Percentiles rank a stretch among this genome's conserved stretches.
phyloP scores from a whole-genome alignment of 306 rosid species.

The Glycine latifolia region DNA sequence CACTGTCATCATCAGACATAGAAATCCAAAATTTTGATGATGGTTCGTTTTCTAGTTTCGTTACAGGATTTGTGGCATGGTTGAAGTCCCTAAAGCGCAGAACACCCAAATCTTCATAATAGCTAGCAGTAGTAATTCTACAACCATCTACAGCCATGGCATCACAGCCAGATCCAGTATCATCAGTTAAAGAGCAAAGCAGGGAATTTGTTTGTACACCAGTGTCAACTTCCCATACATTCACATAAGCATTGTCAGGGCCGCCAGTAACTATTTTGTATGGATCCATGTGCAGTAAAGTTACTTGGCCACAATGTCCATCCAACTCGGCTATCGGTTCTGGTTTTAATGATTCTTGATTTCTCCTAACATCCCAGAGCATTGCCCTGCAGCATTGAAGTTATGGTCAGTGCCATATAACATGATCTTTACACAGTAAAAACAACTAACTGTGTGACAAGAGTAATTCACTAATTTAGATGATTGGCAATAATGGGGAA shows the following conservation, averaged over 20 bases:
- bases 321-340: slow-evolving; percentile 70
- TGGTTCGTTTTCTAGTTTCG: slow-evolving; percentile 39
- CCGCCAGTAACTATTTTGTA: slow-evolving; percentile 82
- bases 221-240: slow-evolving; percentile 71
- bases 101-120: slow-evolving; percentile 29
- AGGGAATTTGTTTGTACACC: slow-evolving; percentile 63
- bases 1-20: slow-evolving; percentile 42
- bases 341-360: slow-evolving; percentile 53
- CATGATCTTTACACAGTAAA: slow-evolving; percentile 20
- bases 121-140: slow-evolving; percentile 59
- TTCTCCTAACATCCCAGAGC: slow-evolving; percentile 87
- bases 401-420: slow-evolving; percentile 21
- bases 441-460: not conserved
- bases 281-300: slow-evolving; percentile 66
- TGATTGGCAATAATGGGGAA: slow-evolving; percentile 4
- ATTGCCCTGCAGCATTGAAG: slow-evolving; percentile 67
- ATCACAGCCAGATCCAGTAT: slow-evolving; percentile 43
- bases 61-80: slow-evolving; percentile 51
- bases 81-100: slow-evolving; percentile 61
- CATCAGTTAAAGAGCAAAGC: slow-evolving; percentile 34
- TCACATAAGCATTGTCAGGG: slow-evolving; percentile 42
- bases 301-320: slow-evolving; percentile 69
- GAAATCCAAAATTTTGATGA: slow-evolving; percentile 75
- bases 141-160: slow-evolving; percentile 74
- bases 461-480: slow-evolving; percentile 8